These are phyloP conservation scores for Fagopyrum homotropicum DNA, from an alignment of 148 eudicot genomes.

Conservation along the genomic window DNA sequence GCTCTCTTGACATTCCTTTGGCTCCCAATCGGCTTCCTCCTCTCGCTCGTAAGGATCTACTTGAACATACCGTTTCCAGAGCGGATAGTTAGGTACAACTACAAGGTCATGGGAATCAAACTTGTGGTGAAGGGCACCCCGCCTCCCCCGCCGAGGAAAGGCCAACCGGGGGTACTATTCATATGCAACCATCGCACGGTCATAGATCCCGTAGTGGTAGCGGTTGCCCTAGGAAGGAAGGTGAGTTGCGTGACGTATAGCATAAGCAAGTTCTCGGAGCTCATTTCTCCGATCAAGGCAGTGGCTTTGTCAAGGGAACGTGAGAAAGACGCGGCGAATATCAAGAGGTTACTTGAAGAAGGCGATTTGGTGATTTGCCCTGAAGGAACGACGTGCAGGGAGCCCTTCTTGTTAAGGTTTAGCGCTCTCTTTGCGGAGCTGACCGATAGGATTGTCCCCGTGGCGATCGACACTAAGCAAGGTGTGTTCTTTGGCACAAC, in stretches of 20 bases:
- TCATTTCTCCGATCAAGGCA: slow-evolving; percentile 53
- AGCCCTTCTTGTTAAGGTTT: slow-evolving; percentile 48
- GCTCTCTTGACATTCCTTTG: slow-evolving; percentile 52
- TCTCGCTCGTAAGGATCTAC: slow-evolving; percentile 44
- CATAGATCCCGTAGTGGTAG: slow-evolving; percentile 43
- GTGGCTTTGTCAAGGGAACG: slow-evolving; percentile 55
- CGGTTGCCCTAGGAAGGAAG: slow-evolving; percentile 48
- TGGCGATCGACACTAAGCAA: slow-evolving; percentile 46
- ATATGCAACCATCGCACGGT: slow-evolving; percentile 61
- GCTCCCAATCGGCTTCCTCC: slow-evolving; percentile 51
- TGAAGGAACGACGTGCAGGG: slow-evolving; percentile 64
- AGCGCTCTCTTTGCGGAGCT: slow-evolving; percentile 63
- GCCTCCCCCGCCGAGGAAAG: slow-evolving; percentile 43
- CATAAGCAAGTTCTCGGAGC: slow-evolving; percentile 57
- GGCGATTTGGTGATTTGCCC: slow-evolving; percentile 65
- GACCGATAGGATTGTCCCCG: slow-evolving; percentile 58
- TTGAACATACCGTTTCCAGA: slow-evolving; percentile 41
- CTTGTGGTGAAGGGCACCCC: slow-evolving; percentile 55
- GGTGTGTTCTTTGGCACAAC: slow-evolving; percentile 53
- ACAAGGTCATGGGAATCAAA: slow-evolving; percentile 46
- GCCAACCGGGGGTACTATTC: slow-evolving; percentile 44
- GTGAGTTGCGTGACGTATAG: slow-evolving; percentile 54
- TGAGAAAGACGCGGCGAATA: slow-evolving; percentile 44
- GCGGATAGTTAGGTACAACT: slow-evolving; percentile 30
- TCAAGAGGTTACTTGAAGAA: slow-evolving; percentile 41